A percentile compares a stretch with the other conserved stretches of the same genome.
Conservation (phyloP, 2,329 filamentous ascomycete genomes). For the Bipolaris oryzae region DNA sequence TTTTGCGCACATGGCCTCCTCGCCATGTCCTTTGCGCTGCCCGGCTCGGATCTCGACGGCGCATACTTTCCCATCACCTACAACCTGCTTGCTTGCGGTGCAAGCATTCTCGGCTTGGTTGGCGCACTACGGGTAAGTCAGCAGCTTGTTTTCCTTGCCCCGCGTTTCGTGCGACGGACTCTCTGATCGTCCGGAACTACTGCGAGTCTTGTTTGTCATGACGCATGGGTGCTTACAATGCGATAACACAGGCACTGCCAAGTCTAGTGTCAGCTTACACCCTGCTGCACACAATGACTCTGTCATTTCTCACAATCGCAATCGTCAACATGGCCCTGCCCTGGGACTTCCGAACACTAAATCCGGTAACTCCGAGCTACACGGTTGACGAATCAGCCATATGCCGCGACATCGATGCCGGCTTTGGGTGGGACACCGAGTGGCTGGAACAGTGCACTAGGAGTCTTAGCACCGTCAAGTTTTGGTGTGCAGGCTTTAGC, state of each 20-base stretch:
- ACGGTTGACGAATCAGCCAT: constrained; percentile 29
- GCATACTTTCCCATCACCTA: constrained; percentile 46
- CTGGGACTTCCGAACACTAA: constrained; percentile 21
- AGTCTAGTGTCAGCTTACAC: constrained; percentile 36
- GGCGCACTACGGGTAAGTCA: constrained; percentile 52
- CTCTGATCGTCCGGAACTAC: background rate
- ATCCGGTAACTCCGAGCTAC: constrained; percentile 31
- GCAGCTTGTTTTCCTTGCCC: background rate
- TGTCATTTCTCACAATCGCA: constrained; percentile 36
- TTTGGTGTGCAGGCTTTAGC: constrained; percentile 27
- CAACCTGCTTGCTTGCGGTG: constrained; percentile 48
- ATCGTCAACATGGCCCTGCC: constrained; percentile 35
- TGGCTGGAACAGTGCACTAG: constrained; percentile 38
- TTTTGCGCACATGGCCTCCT: constrained; percentile 35
- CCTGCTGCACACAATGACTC: constrained; percentile 31
- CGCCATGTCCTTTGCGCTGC: constrained; percentile 29
- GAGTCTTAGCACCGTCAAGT: constrained; percentile 32
- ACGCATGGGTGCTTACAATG: constrained; percentile 19
- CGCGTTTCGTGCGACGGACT: background rate
- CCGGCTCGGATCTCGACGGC: constrained; percentile 36
- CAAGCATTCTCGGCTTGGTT: constrained; percentile 51
- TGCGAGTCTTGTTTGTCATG: background rate
- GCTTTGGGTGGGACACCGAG: constrained; percentile 36
- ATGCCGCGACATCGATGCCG: constrained; percentile 37
- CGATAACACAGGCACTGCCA: constrained; percentile 25